Evolutionary conservation across 2,329 filamentous ascomycete genomes (phyloP).

Genomic region (Cladobotryum protrusum): DNA sequence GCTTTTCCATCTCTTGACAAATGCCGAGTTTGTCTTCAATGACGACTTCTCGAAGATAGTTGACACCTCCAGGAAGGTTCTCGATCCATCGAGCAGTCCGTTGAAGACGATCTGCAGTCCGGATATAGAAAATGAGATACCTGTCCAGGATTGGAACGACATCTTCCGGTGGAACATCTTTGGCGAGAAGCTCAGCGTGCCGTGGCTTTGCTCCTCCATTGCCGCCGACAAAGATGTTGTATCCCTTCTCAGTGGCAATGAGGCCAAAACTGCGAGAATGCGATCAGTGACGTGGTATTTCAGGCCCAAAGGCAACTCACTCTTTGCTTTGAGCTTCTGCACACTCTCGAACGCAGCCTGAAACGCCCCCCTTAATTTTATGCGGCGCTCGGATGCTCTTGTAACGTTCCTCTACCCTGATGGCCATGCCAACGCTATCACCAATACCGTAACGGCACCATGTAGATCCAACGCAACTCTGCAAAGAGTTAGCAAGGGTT

Average conservation of each 20-base stretch:
- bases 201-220: conserved; percentile 83
- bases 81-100: conserved; percentile 86
- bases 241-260: conserved; percentile 87
- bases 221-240: conserved; percentile 85
- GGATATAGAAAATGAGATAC: conserved; percentile 90
- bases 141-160: conserved; percentile 80
- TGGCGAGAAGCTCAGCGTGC: conserved; percentile 77
- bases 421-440: conserved; percentile 86
- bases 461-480: conserved; percentile 84
- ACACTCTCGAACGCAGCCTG: conserved; percentile 86
- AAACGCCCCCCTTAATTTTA: conserved; percentile 87
- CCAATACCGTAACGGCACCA: conserved; percentile 89
- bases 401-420: conserved; percentile 81
- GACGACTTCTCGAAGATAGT: conserved; percentile 75
- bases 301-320: conserved; percentile 36
- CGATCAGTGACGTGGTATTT: neutral
- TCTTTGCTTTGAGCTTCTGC: conserved; percentile 92
- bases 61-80: conserved; percentile 72
- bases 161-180: conserved; percentile 77
- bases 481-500: too few relatives aligned
- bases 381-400: conserved; percentile 86
- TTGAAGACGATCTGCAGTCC: conserved; percentile 84
- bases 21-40: conserved; percentile 83
- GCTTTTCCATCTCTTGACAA: conserved; percentile 72
- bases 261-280: conserved; percentile 63